These are phyloP conservation scores for Olyra latifolia DNA, from an alignment of 176 grass and related monocot genomes.

Conservation along the genomic window DNA sequence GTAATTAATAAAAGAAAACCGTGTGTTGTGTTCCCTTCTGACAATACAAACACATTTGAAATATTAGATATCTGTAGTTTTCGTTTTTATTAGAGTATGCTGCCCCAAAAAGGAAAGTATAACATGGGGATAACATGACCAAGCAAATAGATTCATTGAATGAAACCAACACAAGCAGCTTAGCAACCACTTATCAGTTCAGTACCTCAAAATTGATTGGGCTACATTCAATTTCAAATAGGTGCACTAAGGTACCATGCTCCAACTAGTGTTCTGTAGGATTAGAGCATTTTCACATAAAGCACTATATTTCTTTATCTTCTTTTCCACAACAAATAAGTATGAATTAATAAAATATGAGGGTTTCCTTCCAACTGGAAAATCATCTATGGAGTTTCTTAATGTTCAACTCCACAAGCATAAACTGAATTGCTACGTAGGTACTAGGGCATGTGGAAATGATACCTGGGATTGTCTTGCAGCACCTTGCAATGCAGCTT, in stretches of 20 bases:
- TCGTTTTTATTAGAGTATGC: background rate
- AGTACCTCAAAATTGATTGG: background rate
- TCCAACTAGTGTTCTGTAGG: background rate
- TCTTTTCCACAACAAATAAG: conserved; percentile 23
- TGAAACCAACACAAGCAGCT: background rate
- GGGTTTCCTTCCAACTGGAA: conserved; percentile 13
- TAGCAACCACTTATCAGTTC: background rate
- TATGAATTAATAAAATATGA: conserved; percentile 26
- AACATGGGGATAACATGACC: background rate
- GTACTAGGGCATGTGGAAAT: conserved; percentile 21
- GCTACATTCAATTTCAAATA: conserved; percentile 4
- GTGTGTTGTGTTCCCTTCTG: background rate
- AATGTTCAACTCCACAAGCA: conserved; percentile 3
- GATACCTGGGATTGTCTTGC: conserved; percentile 98
- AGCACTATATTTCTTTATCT: conserved; percentile 8
- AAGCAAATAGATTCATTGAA: background rate
- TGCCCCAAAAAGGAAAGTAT: background rate
- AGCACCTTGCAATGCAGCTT: conserved; percentile 98
- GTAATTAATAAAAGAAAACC: conserved; percentile 2
- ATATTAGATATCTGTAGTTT: background rate
- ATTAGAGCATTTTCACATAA: background rate
- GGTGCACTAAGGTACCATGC: background rate
- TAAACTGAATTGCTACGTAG: conserved; percentile 10
- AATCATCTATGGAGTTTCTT: conserved; percentile 17
- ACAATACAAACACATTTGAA: background rate